Conservation (phyloP, 768 basidiomycete species). For the Pholiota microspora region DNA sequence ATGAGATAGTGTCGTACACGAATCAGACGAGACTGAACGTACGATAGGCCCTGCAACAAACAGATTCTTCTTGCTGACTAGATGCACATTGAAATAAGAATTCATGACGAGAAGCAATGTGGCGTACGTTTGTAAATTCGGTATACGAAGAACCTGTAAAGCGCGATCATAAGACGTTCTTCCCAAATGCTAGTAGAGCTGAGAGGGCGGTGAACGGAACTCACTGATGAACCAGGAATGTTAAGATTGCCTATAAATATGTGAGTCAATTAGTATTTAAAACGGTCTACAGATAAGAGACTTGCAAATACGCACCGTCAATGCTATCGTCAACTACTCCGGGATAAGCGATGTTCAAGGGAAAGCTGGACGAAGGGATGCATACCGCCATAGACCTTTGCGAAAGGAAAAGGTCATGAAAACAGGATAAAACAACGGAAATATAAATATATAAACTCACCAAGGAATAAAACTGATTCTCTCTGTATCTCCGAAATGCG, state of each 20-base stretch:
- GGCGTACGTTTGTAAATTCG: neutral
- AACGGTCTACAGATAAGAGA: too few species aligned
- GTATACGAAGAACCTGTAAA: neutral
- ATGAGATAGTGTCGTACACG: neutral
- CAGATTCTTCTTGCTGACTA: neutral
- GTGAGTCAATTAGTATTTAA: neutral
- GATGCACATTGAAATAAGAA: neutral
- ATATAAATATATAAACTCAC: constrained; percentile 24
- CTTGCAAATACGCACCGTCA: neutral
- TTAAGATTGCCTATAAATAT: neutral
- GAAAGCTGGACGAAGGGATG: too few species aligned
- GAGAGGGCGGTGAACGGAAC: neutral
- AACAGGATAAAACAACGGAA: too few species aligned
- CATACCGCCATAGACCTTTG: neutral
- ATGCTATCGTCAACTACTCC: neutral
- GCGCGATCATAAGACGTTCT: neutral
- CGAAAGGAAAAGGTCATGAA: neutral
- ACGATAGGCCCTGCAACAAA: neutral
- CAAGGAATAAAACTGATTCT: constrained; percentile 43
- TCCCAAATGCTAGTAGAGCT: too few species aligned
- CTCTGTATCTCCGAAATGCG: constrained; percentile 35
- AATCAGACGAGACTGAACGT: neutral
- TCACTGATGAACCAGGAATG: neutral
- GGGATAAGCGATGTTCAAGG: neutral
- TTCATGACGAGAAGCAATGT: neutral